These are phyloP conservation scores for Litsea cubeba DNA, from an alignment of 164 flowering plant species.

Conservation along the genomic window DNA sequence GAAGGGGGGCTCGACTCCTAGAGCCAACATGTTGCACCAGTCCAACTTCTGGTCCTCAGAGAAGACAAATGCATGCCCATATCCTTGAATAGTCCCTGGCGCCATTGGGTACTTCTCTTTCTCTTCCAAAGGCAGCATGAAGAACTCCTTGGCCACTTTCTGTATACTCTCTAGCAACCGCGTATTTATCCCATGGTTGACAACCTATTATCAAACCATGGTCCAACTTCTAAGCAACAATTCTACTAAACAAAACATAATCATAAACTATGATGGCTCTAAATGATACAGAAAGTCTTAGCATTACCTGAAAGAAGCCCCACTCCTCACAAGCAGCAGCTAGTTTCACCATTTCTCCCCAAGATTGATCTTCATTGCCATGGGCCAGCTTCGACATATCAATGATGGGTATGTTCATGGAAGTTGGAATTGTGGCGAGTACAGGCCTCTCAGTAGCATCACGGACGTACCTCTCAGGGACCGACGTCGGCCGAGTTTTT, in stretches of 20 bases:
- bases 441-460: slow-evolving; percentile 56
- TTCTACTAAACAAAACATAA: background rate
- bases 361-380: slow-evolving; percentile 30
- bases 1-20: slow-evolving; percentile 41
- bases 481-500: slow-evolving; percentile 28
- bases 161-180: slow-evolving; percentile 50
- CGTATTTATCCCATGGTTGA: slow-evolving; percentile 69
- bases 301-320: slow-evolving; percentile 89
- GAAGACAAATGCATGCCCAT: slow-evolving; percentile 90
- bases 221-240: background rate
- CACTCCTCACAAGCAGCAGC: slow-evolving; percentile 63
- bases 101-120: slow-evolving; percentile 77
- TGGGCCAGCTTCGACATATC: slow-evolving; percentile 52
- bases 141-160: slow-evolving; percentile 64
- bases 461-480: slow-evolving; percentile 70
- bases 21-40: slow-evolving; percentile 97
- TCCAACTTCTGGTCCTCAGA: slow-evolving; percentile 90
- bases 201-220: slow-evolving; percentile 35
- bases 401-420: slow-evolving; percentile 50
- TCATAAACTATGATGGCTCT: background rate
- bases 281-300: background rate
- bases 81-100: slow-evolving; percentile 85
- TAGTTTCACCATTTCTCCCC: slow-evolving; percentile 40
- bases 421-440: slow-evolving; percentile 1
- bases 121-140: slow-evolving; percentile 73